phyloP scores from a whole-genome alignment of 163 green algal species.

The Scenedesmus sp. region DNA sequence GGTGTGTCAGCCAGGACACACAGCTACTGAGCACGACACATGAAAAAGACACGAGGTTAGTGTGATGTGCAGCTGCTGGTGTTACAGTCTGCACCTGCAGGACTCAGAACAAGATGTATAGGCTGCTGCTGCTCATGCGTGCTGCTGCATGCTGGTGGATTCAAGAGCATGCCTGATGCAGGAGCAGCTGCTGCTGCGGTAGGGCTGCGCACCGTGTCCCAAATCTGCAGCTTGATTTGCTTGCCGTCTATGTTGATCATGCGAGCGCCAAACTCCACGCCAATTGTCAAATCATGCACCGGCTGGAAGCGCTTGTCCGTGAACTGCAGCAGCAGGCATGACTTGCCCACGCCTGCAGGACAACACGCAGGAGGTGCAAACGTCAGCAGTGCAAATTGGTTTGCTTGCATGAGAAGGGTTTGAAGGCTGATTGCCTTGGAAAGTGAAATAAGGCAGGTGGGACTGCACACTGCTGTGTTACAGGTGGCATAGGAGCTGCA shows the following conservation, averaged over 20 bases:
- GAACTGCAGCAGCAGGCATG: conserved; percentile 99
- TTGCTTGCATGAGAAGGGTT: background rate
- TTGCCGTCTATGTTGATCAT: conserved; percentile 99
- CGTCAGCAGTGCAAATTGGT: background rate
- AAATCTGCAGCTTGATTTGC: conserved; percentile 99
- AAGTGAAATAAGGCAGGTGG: too few relatives aligned
- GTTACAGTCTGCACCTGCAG: background rate
- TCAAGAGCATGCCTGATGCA: background rate
- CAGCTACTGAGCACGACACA: background rate
- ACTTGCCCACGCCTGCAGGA: conserved; percentile 97
- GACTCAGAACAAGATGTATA: background rate
- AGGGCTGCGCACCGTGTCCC: conserved; percentile 91
- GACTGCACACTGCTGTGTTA: too few relatives aligned
- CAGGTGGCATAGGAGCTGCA: background rate
- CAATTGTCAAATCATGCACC: conserved; percentile 99
- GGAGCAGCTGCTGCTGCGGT: background rate
- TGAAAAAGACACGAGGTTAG: too few relatives aligned
- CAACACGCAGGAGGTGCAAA: background rate
- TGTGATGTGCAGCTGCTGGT: background rate
- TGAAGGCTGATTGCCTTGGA: too few relatives aligned
- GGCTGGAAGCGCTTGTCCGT: conserved; percentile 99
- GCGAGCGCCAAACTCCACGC: conserved; percentile 98
- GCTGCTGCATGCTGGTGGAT: background rate
- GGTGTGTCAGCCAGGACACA: background rate
- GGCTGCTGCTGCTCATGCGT: background rate